These are phyloP conservation scores for Spathaspora hagerdaliae DNA, from an alignment of 805 yeast genomes.

Conservation along the genomic window DNA sequence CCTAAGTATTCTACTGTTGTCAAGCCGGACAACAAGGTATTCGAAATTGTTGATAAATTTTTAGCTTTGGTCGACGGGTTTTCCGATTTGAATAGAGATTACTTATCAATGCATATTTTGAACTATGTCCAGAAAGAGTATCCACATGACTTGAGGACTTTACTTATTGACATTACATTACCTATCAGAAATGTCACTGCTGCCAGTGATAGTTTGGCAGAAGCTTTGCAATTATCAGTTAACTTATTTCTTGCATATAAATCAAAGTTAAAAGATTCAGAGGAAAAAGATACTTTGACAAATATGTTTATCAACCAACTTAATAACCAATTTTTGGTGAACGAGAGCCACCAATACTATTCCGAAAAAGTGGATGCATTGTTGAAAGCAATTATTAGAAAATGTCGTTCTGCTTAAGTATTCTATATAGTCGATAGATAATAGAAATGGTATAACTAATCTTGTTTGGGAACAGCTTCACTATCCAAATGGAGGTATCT, in stretches of 20 bases:
- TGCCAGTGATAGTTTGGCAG: constrained; percentile 46
- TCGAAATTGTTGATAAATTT: constrained; percentile 37
- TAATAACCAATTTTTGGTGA: constrained; percentile 19
- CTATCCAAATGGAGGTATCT: constrained; percentile 19
- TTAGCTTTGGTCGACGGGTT: constrained; percentile 65
- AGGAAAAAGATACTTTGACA: constrained; percentile 28
- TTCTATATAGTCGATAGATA: neutral
- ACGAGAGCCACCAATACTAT: constrained; percentile 9
- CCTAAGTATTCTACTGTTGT: constrained; percentile 18
- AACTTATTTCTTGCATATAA: constrained; percentile 65
- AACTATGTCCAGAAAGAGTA: constrained; percentile 44
- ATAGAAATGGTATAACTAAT: constrained; percentile 7
- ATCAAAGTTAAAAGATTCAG: constrained; percentile 26
- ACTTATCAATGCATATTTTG: constrained; percentile 64
- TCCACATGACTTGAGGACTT: constrained; percentile 36
- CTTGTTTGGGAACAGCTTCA: constrained; percentile 21
- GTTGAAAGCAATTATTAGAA: constrained; percentile 38
- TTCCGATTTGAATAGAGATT: constrained; percentile 61
- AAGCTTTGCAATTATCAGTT: constrained; percentile 61
- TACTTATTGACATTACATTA: constrained; percentile 55
- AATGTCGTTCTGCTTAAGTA: constrained; percentile 20
- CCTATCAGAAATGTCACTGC: constrained; percentile 55
- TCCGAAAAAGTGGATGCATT: constrained; percentile 26
- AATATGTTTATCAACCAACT: constrained; percentile 21
- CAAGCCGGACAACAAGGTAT: constrained; percentile 35